Percentiles rank a stretch among this genome's conserved stretches.
Evolutionary conservation across 1,139 yeast species (phyloP).

Genomic region (Wickerhamiella infanticola): DNA sequence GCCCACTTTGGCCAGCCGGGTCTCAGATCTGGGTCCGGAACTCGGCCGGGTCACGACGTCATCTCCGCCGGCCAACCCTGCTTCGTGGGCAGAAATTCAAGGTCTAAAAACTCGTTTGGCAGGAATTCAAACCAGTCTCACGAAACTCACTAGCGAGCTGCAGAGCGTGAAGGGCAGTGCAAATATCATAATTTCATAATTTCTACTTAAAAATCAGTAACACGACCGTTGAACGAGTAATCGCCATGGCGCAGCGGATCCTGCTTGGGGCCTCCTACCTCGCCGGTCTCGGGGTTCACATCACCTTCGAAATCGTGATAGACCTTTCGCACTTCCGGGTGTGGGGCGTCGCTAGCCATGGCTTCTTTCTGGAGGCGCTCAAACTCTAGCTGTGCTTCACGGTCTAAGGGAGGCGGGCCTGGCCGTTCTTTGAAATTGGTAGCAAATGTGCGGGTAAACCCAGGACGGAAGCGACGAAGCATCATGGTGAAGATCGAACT

Average conservation of each 20-base stretch:
- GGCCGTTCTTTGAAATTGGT: conserved; percentile 27
- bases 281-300: conserved; percentile 85
- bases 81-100: no score
- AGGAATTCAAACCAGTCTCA: no score
- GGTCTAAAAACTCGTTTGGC: no score
- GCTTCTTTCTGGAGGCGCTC: conserved; percentile 74
- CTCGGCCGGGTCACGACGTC: no score
- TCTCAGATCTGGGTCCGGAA: no score
- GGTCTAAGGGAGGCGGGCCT: conserved; percentile 72
- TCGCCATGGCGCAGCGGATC: conserved; percentile 91
- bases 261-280: conserved; percentile 96
- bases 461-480: not conserved
- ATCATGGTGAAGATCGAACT: not conserved
- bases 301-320: conserved; percentile 96
- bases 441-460: not conserved
- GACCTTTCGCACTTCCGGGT: conserved; percentile 57
- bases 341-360: conserved; percentile 31
- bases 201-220: conserved; percentile 59
- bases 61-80: no score
- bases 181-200: not conserved
- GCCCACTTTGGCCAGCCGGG: no score
- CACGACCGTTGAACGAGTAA: conserved; percentile 91
- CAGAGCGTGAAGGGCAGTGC: not conserved
- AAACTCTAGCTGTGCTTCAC: conserved; percentile 84
- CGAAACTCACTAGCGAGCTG: not conserved